Conservation (phyloP, 2,329 filamentous ascomycete genomes). For the Parascedosporium putredinis region DNA sequence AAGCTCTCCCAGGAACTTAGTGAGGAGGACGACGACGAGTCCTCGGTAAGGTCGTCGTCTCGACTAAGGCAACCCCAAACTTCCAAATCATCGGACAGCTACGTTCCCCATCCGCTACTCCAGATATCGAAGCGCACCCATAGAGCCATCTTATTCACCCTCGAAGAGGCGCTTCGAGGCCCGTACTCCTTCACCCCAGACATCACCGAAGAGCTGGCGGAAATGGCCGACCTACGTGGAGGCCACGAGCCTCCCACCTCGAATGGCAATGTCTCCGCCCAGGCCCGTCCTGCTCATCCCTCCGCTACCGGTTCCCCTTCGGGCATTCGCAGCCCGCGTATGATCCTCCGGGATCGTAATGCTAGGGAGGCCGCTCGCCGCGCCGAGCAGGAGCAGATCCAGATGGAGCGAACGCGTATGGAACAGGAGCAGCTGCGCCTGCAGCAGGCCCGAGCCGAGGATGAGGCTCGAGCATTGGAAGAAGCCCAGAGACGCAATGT, state of each 20-base stretch:
- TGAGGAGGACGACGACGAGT: conserved; percentile 29
- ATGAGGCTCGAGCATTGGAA: conserved; percentile 43
- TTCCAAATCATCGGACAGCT: conserved; percentile 21
- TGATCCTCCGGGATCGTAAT: conserved; percentile 82
- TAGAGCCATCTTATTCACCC: conserved; percentile 80
- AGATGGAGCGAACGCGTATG: conserved; percentile 42
- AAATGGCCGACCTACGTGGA: conserved; percentile 75
- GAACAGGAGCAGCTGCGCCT: conserved; percentile 51
- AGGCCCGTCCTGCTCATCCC: conserved; percentile 35
- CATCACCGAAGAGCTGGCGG: conserved; percentile 75
- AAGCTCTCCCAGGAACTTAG: conserved; percentile 39
- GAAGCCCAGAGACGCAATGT: conserved; percentile 46
- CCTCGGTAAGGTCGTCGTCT: conserved; percentile 20
- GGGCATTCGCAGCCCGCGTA: conserved; percentile 71
- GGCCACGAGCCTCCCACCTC: conserved; percentile 43
- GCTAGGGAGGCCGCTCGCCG: conserved; percentile 64
- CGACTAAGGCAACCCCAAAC: conserved; percentile 16
- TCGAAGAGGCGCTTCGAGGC: conserved; percentile 80
- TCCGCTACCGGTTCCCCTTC: conserved; percentile 44
- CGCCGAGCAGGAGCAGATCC: conserved; percentile 54
- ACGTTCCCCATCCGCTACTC: conserved; percentile 35
- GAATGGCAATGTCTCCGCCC: conserved; percentile 40
- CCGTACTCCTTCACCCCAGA: conserved; percentile 78
- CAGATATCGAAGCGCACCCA: conserved; percentile 76
- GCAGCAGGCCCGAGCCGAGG: conserved; percentile 47